phyloP scores from a whole-genome alignment of 192 early-diverging fungal genomes.

The Coemansia sp. region DNA sequence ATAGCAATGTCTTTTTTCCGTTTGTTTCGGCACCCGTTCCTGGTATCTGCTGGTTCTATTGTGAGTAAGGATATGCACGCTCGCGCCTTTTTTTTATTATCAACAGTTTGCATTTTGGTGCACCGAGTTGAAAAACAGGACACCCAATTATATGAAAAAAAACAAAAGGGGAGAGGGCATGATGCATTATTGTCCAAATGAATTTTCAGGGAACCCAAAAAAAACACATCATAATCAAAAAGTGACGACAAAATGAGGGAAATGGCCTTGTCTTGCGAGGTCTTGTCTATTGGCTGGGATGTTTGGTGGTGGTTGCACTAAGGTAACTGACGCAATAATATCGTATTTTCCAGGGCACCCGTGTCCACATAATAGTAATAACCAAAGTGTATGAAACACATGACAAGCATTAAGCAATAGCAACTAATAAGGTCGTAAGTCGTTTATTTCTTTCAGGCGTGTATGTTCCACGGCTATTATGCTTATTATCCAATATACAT shows the following conservation, averaged over 20 bases:
- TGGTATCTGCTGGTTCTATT: neutral
- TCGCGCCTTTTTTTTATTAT: slow-evolving; percentile 2
- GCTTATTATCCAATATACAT: slow-evolving; percentile 5
- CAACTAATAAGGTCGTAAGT: neutral
- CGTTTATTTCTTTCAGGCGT: neutral
- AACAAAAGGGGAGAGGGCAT: neutral
- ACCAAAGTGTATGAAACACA: neutral
- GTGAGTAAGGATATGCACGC: neutral
- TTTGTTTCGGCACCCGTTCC: neutral
- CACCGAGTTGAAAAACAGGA: neutral
- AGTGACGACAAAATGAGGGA: neutral
- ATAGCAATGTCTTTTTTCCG: neutral
- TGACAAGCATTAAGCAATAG: slow-evolving; percentile 3
- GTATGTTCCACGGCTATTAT: neutral
- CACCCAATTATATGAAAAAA: neutral
- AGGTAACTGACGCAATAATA: no score
- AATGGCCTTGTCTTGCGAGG: no score
- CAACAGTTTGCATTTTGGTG: slow-evolving; percentile 1
- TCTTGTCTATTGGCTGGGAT: no score
- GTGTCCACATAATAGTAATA: slow-evolving; percentile 2
- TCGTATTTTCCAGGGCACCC: no score
- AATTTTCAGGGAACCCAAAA: neutral
- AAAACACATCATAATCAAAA: neutral
- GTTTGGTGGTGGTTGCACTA: no score
- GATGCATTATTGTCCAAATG: neutral